Percentiles rank a stretch among this genome's conserved stretches.
These are phyloP conservation scores for Bolboschoenoplectus hybrid DNA, from an alignment of 202 grass and related monocot genomes.

Conservation along the genomic window DNA sequence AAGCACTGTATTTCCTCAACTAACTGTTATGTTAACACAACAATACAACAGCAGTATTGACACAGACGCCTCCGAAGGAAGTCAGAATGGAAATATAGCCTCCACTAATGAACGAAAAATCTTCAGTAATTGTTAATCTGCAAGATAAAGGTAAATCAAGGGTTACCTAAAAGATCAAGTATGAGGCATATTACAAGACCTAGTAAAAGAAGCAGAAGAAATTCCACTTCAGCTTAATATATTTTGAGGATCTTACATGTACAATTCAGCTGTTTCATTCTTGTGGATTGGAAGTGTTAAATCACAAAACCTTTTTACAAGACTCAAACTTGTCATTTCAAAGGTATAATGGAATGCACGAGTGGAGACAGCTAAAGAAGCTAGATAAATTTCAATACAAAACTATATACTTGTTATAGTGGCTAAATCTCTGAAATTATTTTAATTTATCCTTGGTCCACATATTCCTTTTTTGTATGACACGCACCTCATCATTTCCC, in stretches of 20 bases:
- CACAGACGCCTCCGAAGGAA: not conserved
- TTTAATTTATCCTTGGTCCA: not conserved
- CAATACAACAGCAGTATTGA: conserved; percentile 7
- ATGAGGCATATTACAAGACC: not conserved
- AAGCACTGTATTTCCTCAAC: conserved; percentile 26
- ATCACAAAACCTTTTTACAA: not conserved
- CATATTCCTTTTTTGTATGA: conserved; percentile 9
- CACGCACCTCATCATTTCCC: not conserved
- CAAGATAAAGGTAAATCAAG: not conserved
- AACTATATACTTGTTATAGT: not conserved
- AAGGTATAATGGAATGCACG: not conserved
- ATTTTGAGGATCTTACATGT: not conserved
- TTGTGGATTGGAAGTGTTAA: not conserved
- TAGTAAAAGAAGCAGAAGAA: not conserved
- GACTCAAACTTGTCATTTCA: not conserved
- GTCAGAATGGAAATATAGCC: conserved; percentile 27
- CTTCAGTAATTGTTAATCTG: conserved; percentile 36
- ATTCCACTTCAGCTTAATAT: not conserved
- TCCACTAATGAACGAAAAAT: conserved; percentile 32
- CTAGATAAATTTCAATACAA: not conserved
- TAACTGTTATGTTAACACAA: conserved; percentile 35
- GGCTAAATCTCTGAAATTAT: not conserved
- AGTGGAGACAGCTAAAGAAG: not conserved
- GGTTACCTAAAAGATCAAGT: not conserved
- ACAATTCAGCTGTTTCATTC: not conserved